These are phyloP conservation scores for Trematosphaeria pertusa DNA, from an alignment of 2,329 filamentous ascomycete species.

Conservation along the genomic window DNA sequence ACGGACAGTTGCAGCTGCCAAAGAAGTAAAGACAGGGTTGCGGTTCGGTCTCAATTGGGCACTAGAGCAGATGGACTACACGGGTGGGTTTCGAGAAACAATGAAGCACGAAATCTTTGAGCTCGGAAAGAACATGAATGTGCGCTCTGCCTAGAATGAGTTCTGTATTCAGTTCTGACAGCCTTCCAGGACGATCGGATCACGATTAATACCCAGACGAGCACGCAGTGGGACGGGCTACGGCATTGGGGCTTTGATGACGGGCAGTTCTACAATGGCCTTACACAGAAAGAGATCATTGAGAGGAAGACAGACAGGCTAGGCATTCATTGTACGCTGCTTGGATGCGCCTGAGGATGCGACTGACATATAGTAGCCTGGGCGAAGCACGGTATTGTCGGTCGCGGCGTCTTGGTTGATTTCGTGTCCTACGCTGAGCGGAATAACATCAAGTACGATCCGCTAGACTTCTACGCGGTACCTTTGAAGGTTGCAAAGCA, in stretches of 20 bases:
- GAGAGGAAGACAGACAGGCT: slow-evolving; percentile 21
- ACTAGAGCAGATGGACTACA: slow-evolving; percentile 31
- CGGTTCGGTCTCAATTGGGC: slow-evolving; percentile 30
- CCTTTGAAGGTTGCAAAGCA: slow-evolving; percentile 18
- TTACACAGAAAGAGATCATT: slow-evolving; percentile 25
- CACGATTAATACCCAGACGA: slow-evolving; percentile 63
- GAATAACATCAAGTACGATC: slow-evolving; percentile 26
- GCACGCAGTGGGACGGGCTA: slow-evolving; percentile 62
- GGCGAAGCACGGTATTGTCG: slow-evolving; percentile 29
- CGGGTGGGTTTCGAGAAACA: slow-evolving; percentile 26
- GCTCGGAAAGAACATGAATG: slow-evolving; percentile 30
- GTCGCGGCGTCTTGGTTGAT: slow-evolving; percentile 31
- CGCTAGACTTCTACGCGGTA: slow-evolving; percentile 24
- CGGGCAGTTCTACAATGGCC: slow-evolving; percentile 28
- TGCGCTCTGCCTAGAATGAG: slow-evolving; percentile 2
- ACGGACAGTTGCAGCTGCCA: slow-evolving; percentile 26
- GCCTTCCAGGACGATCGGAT: slow-evolving; percentile 39
- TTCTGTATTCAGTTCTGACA: background rate
- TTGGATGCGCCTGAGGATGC: background rate
- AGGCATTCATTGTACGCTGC: slow-evolving; percentile 26
- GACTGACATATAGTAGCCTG: slow-evolving; percentile 18
- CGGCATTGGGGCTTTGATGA: slow-evolving; percentile 30
- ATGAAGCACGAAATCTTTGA: slow-evolving; percentile 32
- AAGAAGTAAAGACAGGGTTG: slow-evolving; percentile 24
- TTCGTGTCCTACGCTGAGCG: slow-evolving; percentile 24